Evolutionary conservation across 495 filamentous ascomycete species (phyloP).

Genomic region (Talaromyces proteolyticus): DNA sequence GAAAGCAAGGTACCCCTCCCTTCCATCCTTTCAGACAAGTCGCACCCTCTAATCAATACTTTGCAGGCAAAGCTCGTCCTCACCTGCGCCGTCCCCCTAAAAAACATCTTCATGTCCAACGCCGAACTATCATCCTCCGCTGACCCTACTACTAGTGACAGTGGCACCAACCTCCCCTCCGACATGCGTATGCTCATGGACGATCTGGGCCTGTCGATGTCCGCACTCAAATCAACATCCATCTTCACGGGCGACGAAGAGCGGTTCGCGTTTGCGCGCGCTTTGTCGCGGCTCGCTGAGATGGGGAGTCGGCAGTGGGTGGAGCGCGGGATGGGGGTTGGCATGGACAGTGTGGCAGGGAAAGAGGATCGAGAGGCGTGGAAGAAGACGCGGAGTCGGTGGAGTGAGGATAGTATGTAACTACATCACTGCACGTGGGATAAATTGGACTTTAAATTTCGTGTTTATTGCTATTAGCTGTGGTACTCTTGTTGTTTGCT

Average conservation of each 20-base stretch:
- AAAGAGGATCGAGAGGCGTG: constrained; percentile 58
- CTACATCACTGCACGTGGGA: neutral
- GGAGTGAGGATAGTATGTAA: constrained; percentile 71
- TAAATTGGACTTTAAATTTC: neutral
- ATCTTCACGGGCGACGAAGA: constrained; percentile 96
- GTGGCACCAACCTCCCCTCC: constrained; percentile 38
- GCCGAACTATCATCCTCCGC: constrained; percentile 56
- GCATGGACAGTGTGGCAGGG: constrained; percentile 49
- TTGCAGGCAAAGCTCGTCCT: constrained; percentile 87
- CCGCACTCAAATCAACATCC: constrained; percentile 74
- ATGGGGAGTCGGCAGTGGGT: constrained; percentile 97
- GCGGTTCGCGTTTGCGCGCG: constrained; percentile 89
- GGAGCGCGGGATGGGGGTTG: constrained; percentile 79
- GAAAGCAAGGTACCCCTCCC: constrained; percentile 52
- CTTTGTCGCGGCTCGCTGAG: constrained; percentile 75
- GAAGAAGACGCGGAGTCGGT: constrained; percentile 58
- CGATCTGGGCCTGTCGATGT: constrained; percentile 82
- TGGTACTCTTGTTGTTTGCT: too few species aligned
- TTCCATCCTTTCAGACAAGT: neutral
- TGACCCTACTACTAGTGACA: constrained; percentile 3
- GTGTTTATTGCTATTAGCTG: too few species aligned
- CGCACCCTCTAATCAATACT: neutral
- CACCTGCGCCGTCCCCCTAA: constrained; percentile 77
- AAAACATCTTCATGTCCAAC: constrained; percentile 82
- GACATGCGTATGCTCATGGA: constrained; percentile 92